Evolutionary conservation across 176 grass and related monocot genomes (phyloP).

Genomic region (barley (Hordeum vulgare)): DNA sequence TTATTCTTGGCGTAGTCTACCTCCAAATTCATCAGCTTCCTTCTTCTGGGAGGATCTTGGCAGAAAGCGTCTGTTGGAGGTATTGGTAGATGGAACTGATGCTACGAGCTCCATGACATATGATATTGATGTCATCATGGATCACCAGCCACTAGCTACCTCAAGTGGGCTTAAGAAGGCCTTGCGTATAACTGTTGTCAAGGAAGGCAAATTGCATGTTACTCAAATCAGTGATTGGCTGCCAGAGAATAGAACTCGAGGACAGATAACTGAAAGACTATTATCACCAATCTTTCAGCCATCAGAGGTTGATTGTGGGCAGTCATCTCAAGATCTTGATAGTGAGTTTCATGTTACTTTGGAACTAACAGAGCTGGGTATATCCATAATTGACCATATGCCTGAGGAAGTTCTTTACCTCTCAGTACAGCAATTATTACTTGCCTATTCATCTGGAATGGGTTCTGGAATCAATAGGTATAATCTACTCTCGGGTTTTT

Average conservation of each 20-base stretch:
- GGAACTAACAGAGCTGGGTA: constrained; percentile 66
- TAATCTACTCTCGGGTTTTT: background rate
- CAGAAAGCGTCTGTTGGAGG: constrained; percentile 62
- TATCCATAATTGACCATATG: constrained; percentile 96
- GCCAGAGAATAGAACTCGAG: constrained; percentile 61
- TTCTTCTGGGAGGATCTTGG: constrained; percentile 97
- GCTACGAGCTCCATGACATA: constrained; percentile 56
- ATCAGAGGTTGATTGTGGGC: constrained; percentile 64
- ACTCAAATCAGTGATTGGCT: constrained; percentile 81
- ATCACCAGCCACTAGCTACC: constrained; percentile 53
- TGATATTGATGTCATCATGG: constrained; percentile 75
- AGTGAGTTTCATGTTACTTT: constrained; percentile 92
- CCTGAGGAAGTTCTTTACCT: constrained; percentile 94
- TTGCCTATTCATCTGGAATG: constrained; percentile 91
- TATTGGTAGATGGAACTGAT: constrained; percentile 79
- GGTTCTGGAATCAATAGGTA: constrained; percentile 94
- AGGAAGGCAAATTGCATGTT: constrained; percentile 73
- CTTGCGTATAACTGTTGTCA: constrained; percentile 61
- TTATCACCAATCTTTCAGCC: constrained; percentile 65
- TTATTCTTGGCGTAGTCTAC: constrained; percentile 72
- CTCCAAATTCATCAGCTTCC: constrained; percentile 77
- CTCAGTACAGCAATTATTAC: constrained; percentile 81
- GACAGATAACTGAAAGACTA: constrained; percentile 43
- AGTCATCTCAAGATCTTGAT: constrained; percentile 50
- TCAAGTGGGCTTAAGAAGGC: constrained; percentile 55